These are phyloP conservation scores for Millerago galiae DNA, from an alignment of 805 yeast genomes.

Conservation along the genomic window DNA sequence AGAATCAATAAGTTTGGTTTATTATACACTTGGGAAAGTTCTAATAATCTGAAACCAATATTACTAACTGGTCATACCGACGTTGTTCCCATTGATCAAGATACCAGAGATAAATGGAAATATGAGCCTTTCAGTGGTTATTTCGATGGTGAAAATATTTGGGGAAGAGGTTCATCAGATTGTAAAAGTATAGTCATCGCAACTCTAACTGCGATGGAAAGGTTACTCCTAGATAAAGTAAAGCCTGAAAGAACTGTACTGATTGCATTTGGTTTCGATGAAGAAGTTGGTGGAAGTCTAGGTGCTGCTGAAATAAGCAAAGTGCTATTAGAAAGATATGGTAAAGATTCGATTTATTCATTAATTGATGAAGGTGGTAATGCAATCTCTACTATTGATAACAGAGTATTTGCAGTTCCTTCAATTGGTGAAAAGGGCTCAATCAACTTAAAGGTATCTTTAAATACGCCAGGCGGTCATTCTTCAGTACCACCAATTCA, in stretches of 20 bases:
- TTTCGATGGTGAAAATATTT: slow-evolving; percentile 55
- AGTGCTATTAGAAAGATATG: slow-evolving; percentile 45
- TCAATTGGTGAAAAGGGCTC: slow-evolving; percentile 61
- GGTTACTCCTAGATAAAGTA: slow-evolving; percentile 38
- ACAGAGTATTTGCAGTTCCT: slow-evolving; percentile 44
- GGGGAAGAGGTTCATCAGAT: slow-evolving; percentile 74
- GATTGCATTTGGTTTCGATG: slow-evolving; percentile 68
- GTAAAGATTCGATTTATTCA: slow-evolving; percentile 50
- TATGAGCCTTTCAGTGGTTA: slow-evolving; percentile 60
- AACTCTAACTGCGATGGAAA: slow-evolving; percentile 53
- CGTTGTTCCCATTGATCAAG: slow-evolving; percentile 67
- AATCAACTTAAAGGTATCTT: slow-evolving; percentile 41
- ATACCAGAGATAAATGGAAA: slow-evolving; percentile 52
- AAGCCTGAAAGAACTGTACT: slow-evolving; percentile 52
- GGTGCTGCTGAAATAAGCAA: slow-evolving; percentile 53
- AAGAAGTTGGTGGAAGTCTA: slow-evolving; percentile 56
- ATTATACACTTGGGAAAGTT: slow-evolving; percentile 58
- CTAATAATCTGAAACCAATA: slow-evolving; percentile 50
- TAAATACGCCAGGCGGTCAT: slow-evolving; percentile 67
- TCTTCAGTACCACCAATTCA: slow-evolving; percentile 68
- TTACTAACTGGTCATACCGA: slow-evolving; percentile 75
- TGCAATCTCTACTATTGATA: slow-evolving; percentile 31
- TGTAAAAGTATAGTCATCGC: slow-evolving; percentile 64
- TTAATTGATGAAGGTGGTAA: slow-evolving; percentile 57
- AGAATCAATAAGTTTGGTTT: slow-evolving; percentile 58